Evolutionary conservation across 805 yeast genomes (phyloP), one percentile per base, ranked within the genome.

Genomic region (Scheffersomyces ergatensis): DNA sequence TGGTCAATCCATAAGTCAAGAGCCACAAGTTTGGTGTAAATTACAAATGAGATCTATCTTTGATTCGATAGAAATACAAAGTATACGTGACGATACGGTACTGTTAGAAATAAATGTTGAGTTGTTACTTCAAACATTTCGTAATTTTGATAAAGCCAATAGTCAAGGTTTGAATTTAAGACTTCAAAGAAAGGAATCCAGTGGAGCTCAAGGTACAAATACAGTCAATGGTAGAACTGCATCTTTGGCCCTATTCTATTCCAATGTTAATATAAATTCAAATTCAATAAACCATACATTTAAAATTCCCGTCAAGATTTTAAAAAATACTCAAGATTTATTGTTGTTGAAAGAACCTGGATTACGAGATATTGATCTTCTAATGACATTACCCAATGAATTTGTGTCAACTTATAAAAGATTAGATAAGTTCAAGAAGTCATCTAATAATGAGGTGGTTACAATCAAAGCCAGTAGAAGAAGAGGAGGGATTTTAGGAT

Each of bases 21-120:
- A 81, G 43, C 87, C 89, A 2, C 87, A 82, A 46, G 77, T 80
- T 2, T 84, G 89, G 88, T 74, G 84, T 48, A 77, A 76, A 44
- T 52, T 83, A 12, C 65, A 72, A 14, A 67, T 64, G 55, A 39
- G 53, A 2, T 60, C 68, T 12, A 54, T 80, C 29, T 76, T 82
- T 65, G 68, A 67, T 47, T 60, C 67, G 32, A 69, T 76, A 31
- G 80, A 77, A 44, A 69, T 80, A 25, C 72, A 67, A 37, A 76
- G 84, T 34, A 49, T 71, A 1, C 62, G 81, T 19, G 77, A 78
- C 26, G 74, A 82, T 50, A 66, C 72, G 15, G 75, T 85, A 16
- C 70, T 75, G 42, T 57, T 85, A 40, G 90, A 85, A 49, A 58
- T 83, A 45, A 82, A 82, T 52, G 66, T 78, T 5, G 89, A 83